Evolutionary conservation across 352 stramenopile genomes (phyloP).

Genomic region (Stramenopiles sp.): DNA sequence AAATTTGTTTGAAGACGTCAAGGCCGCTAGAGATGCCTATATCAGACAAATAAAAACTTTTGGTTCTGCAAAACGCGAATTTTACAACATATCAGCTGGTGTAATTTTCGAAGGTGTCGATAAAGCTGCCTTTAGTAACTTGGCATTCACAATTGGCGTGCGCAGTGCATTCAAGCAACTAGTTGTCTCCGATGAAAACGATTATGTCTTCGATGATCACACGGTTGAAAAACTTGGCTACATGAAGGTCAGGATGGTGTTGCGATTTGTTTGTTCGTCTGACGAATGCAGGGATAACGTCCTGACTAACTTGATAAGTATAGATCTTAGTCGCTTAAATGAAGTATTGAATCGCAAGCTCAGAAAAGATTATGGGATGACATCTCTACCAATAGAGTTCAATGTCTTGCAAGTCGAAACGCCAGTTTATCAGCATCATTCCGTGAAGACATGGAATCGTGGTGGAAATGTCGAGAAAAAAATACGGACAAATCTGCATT

Average conservation of each 20-base stretch:
- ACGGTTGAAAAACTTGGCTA: not conserved
- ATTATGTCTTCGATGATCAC: not conserved
- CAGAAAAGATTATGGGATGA: not conserved
- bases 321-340: not conserved
- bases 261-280: not conserved
- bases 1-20: not conserved
- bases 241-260: not conserved
- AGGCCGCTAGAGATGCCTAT: not conserved
- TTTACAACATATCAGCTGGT: not conserved
- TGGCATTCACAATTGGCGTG: not conserved
- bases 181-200: too few relatives aligned
- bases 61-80: not conserved
- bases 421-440: not conserved
- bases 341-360: not conserved
- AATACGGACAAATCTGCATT: too few relatives aligned
- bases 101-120: not conserved
- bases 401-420: not conserved
- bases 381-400: not conserved
- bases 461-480: not conserved
- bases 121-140: not conserved
- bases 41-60: not conserved
- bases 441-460: not conserved
- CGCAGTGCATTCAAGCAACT: not conserved
- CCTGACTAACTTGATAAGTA: not conserved
- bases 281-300: not conserved